Base-by-base conservation (phyloP, 2,329 filamentous ascomycete species). In the Nakataea oryzae region DNA sequence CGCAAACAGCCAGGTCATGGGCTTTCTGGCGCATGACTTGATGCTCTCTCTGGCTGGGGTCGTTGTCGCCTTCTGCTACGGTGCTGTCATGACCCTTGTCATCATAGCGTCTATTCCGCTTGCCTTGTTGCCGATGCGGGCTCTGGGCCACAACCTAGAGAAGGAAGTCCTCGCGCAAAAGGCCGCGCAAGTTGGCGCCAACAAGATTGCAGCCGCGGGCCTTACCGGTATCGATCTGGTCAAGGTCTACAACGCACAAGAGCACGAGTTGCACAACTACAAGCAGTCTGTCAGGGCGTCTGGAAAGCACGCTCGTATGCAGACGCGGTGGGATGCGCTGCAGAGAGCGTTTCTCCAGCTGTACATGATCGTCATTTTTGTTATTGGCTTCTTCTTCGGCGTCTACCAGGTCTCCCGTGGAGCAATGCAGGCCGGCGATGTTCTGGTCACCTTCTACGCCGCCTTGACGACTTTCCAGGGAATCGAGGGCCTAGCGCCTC, bases 321-420 rank as follows among this genome's bases (percentile, higher is more conserved):
- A 93, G 70, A 88, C 88, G 0, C 79, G 83, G 57, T 80, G 85
- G 21, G 89, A 86, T 66, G 86, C 89, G 0, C 71, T 86, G 3
- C 92, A 96, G 69, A 86, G 90, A 69, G 87, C 86, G 0, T 83
- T 89, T 58, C 81, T 90, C 60, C 86, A 88, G 58, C 84, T 96
- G 66, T 86, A 92, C 76, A 86, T 88, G 32, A 82, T 91, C 3
- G 80, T 79, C 1, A 86, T 97, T 71, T 97, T 97, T 66, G 87
- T 96, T 0, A 83, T 92, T 63, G 93, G 92, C 0, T 97, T 97
- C 69, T 96, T 90, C 85, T 96, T 93, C 67, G 93, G 92, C 0
- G 83, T 88, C 30, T 77, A 83, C 1, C 80, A 96, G 1, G 86
- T 95, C 12, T 77, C 79, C 12, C 74, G 81, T 1, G 85, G 85